Base-by-base conservation (phyloP, 83 land plant genomes). In the Thuja plicata region DNA sequence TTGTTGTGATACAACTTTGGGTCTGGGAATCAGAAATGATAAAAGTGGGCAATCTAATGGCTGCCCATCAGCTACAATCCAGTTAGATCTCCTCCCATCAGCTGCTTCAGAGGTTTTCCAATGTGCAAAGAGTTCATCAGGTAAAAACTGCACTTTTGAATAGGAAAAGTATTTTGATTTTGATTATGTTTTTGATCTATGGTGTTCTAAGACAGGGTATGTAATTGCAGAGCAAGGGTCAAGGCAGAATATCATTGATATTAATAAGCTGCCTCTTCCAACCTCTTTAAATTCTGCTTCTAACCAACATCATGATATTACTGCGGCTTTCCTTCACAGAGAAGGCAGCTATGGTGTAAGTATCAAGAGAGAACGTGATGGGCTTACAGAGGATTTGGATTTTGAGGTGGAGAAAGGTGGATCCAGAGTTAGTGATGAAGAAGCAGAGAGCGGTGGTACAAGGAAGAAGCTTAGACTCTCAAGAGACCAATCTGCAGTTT, bases 401-500 rank as follows among this genome's bases (percentile, higher is more conserved):
- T 24, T n/a, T 70, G 74, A 70, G 74, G 74, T n/a, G 74, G 74
- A 70, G 74, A 70, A 70, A 70, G 74, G 32, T 24, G 10, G 74
- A 27, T 70, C 10, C 9, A 80, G 85, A 27, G 54, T 24, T 43
- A 45, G 52, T 13, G 52, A 82, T 41, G 52, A 82, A 82, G 85
- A 82, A 82, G 54, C 21, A 13, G 85, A 41, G 30, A 30, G 8
- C 11, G 55, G 34, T 83, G 85, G 85, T 1, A 24, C 85, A 0
- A 83, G 54, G 30, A 83, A 83, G 85, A 83, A 83, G 30, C 85
- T n/a, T 19, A 46, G 55, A 12, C 32, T 83, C 13, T 83, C 85
- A 41, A 83, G 24, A 48, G 54, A 83, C 2, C 55, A 83, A 46
- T 83, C 55, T 7, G 55, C 85, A 8, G 5, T 46, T 83, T 24